Percentiles rank a stretch among this genome's conserved stretches.
Evolutionary conservation across 139 green algal genomes (phyloP).

Genomic region (Chlorella sp.): DNA sequence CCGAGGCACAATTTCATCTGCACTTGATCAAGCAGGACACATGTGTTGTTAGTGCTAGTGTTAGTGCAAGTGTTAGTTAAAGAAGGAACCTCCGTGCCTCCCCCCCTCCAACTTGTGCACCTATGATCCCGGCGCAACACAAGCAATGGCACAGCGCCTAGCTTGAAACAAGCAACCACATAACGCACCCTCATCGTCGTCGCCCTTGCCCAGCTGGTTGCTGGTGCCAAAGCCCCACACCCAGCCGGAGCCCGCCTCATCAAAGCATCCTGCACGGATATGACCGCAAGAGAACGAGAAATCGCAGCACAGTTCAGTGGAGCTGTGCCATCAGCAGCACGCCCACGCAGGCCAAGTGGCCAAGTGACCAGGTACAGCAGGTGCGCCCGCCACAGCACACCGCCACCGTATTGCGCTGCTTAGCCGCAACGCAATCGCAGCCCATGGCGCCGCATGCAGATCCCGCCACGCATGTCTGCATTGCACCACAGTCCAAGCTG

Average conservation of each 20-base stretch:
- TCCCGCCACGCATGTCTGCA: no score
- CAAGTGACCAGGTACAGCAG: no score
- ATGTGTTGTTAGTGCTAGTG: not conserved
- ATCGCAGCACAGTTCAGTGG: not conserved
- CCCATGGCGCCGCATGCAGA: no score
- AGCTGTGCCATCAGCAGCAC: no score
- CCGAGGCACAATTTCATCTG: slow-evolving; percentile 66
- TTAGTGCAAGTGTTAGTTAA: no score
- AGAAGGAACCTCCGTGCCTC: not conserved
- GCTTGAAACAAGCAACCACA: not conserved
- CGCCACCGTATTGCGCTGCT: no score
- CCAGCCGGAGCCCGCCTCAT: slow-evolving; percentile 52
- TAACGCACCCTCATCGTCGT: slow-evolving; percentile 64
- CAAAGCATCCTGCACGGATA: slow-evolving; percentile 42
- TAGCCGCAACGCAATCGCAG: no score
- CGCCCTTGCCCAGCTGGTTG: slow-evolving; percentile 84
- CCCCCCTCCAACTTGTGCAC: no score
- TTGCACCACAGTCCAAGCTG: not conserved
- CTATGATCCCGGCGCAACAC: not conserved
- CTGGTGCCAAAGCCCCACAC: slow-evolving; percentile 85
- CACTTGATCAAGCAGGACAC: not conserved
- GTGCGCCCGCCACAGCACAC: no score
- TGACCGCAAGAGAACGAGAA: not conserved
- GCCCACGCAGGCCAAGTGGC: no score
- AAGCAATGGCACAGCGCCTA: not conserved